phyloP scores from a whole-genome alignment of 2,329 filamentous ascomycete genomes.

The Beauveria sp. region DNA sequence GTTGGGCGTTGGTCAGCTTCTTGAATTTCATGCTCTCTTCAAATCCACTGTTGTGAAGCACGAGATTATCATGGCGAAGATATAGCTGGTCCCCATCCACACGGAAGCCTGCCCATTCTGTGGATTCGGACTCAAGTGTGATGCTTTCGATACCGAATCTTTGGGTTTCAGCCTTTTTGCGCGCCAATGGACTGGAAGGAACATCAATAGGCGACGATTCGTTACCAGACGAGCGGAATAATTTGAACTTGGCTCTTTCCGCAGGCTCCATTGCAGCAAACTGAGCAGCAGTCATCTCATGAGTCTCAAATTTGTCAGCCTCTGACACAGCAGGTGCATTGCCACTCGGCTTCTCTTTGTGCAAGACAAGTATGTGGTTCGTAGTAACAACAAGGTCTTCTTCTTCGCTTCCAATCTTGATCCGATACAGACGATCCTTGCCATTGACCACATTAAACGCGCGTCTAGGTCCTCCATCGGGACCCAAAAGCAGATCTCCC shows the following conservation, averaged over 20 bases:
- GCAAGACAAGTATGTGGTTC: constrained; percentile 40
- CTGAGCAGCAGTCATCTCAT: constrained; percentile 38
- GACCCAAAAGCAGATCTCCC: constrained; percentile 40
- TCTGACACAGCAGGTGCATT: constrained; percentile 11
- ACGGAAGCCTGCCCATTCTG: constrained; percentile 42
- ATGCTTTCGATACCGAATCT: constrained; percentile 34
- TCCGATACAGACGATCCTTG: constrained; percentile 39
- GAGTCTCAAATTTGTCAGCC: constrained; percentile 27
- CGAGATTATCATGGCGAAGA: constrained; percentile 39
- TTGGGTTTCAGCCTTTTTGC: constrained; percentile 17
- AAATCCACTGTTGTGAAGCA: constrained; percentile 45
- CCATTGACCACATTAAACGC: constrained; percentile 43
- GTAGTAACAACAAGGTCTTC: constrained; percentile 42
- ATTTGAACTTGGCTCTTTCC: constrained; percentile 27
- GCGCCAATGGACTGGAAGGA: too few relatives aligned
- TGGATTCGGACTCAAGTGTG: constrained; percentile 31
- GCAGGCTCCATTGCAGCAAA: constrained; percentile 30
- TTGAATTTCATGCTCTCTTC: constrained; percentile 87
- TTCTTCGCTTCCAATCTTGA: constrained; percentile 30
- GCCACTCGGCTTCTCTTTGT: constrained; percentile 20
- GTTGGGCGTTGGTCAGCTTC: constrained; percentile 93
- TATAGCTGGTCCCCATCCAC: constrained; percentile 44
- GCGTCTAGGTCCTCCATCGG: constrained; percentile 37
- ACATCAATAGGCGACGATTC: too few relatives aligned
- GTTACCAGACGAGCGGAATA: constrained; percentile 19